phyloP scores from a whole-genome alignment of 148 eudicot species.

The Camellia sinensis region DNA sequence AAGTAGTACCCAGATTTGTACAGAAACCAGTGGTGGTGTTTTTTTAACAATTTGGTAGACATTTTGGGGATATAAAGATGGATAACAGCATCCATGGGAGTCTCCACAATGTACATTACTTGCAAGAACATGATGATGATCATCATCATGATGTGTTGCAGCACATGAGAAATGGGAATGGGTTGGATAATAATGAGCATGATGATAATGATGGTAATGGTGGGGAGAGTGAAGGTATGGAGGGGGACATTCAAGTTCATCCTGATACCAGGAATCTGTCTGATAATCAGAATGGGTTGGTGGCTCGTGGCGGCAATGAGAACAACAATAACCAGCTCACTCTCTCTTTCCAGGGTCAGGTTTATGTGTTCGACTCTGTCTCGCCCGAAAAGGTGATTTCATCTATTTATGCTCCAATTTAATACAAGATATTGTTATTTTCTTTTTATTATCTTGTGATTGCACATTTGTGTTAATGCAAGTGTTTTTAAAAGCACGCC shows the following conservation, averaged over 20 bases:
- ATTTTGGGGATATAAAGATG: conserved; percentile 25
- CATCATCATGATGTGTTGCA: conserved; percentile 55
- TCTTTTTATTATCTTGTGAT: background rate
- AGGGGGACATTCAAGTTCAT: conserved; percentile 48
- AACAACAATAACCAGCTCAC: conserved; percentile 68
- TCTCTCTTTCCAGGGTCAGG: conserved; percentile 81
- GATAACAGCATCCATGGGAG: conserved; percentile 42
- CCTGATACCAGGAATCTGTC: conserved; percentile 44
- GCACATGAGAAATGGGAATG: conserved; percentile 58
- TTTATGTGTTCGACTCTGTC: conserved; percentile 74
- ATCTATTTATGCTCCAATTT: background rate
- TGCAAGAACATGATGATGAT: conserved; percentile 48
- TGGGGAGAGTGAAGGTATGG: conserved; percentile 43
- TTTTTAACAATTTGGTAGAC: background rate
- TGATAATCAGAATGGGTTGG: conserved; percentile 43
- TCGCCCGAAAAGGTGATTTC: conserved; percentile 66
- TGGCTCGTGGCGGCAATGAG: conserved; percentile 29
- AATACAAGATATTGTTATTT: background rate
- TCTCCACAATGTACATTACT: conserved; percentile 39
- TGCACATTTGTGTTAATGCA: background rate
- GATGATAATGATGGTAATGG: conserved; percentile 39
- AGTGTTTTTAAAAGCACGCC: too few species aligned
- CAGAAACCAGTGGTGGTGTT: background rate
- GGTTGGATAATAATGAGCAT: conserved; percentile 52
- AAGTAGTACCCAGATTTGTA: background rate